A percentile compares a stretch with the other conserved stretches of the same genome.
Conservation (phyloP, 129 eudicot genomes). For the Escallonia rubra region DNA sequence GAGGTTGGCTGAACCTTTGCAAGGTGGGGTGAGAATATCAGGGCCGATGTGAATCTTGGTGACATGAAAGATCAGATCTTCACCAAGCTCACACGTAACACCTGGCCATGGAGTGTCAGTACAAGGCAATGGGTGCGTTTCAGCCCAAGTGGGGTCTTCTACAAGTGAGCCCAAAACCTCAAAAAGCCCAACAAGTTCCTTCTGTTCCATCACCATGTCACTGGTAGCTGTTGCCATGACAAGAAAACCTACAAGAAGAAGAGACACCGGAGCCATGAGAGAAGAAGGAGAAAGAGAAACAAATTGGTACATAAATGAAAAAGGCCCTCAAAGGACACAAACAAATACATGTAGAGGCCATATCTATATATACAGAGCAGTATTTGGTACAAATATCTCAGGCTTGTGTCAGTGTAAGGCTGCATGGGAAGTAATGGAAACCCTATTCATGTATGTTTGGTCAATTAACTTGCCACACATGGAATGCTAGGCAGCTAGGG, state of each 20-base stretch:
- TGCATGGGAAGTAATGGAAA: constrained; percentile 9
- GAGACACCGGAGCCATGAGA: constrained; percentile 9
- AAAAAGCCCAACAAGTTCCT: constrained; percentile 55
- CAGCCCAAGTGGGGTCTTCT: constrained; percentile 64
- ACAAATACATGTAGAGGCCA: not conserved
- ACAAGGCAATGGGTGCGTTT: constrained; percentile 64
- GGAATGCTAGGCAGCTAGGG: too few relatives aligned
- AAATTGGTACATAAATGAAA: not conserved
- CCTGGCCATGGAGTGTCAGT: constrained; percentile 84
- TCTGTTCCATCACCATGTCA: constrained; percentile 48
- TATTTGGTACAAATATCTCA: too few relatives aligned
- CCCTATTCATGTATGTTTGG: too few relatives aligned
- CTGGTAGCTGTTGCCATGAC: constrained; percentile 12
- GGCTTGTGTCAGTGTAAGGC: constrained; percentile 3
- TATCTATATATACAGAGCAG: not conserved
- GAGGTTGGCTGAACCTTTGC: constrained; percentile 41
- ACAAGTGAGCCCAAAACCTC: constrained; percentile 66
- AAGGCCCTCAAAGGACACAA: not conserved
- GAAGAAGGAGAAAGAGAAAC: not conserved
- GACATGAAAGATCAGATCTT: constrained; percentile 47
- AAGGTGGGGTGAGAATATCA: constrained; percentile 51
- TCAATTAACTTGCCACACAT: too few relatives aligned
- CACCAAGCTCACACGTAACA: constrained; percentile 58
- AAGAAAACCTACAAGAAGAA: constrained; percentile 8
- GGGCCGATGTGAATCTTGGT: constrained; percentile 65